These are phyloP conservation scores for Fusarium multiceps DNA, from an alignment of 2,329 filamentous ascomycete species.

Conservation along the genomic window DNA sequence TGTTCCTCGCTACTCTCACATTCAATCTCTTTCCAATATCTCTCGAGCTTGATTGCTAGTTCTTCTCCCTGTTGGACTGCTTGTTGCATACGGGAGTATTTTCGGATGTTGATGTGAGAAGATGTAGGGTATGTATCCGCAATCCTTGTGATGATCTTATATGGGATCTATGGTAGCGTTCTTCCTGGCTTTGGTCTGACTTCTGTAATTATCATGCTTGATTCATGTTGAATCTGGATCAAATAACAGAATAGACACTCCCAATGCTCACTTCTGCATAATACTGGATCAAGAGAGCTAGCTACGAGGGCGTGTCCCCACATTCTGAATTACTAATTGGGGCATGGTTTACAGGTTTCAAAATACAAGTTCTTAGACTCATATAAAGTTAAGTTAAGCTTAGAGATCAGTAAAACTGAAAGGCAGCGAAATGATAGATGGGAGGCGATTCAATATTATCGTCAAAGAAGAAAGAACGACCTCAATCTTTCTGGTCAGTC, in stretches of 20 bases:
- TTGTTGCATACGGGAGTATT: no score
- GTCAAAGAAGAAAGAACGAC: background rate
- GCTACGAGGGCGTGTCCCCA: no score
- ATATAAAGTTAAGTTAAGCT: background rate
- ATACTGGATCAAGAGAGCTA: background rate
- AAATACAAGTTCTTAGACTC: background rate
- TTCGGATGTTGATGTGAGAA: no score
- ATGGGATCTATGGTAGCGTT: background rate
- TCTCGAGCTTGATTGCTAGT: no score
- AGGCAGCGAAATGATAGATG: background rate
- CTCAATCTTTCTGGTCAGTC: background rate
- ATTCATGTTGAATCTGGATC: no score
- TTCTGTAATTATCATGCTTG: background rate
- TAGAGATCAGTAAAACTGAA: background rate
- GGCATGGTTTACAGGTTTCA: background rate
- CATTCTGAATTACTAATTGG: no score
- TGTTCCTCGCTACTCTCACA: no score
- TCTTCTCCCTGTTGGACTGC: no score
- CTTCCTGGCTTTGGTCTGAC: fast-evolving
- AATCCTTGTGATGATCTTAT: no score
- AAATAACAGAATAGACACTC: background rate
- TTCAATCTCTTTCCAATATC: no score
- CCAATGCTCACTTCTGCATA: background rate
- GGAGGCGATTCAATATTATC: background rate
- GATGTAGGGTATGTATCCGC: no score